These are phyloP conservation scores for Chaetomiaceae sp. DNA, from an alignment of 2,329 filamentous ascomycete species.

Conservation along the genomic window DNA sequence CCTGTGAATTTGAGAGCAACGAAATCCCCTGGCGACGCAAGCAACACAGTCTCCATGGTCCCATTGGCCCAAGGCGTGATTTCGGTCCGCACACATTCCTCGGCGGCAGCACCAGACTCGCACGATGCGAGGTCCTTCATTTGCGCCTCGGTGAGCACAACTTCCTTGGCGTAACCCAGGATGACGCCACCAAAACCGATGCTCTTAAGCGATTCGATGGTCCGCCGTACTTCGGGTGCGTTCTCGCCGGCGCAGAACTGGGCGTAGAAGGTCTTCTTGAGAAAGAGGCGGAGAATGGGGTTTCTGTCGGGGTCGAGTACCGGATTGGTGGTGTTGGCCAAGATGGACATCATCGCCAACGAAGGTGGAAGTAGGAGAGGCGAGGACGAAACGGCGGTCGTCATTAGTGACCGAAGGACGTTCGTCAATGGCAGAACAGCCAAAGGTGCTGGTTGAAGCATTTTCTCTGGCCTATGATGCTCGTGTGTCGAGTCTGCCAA, in stretches of 20 bases:
- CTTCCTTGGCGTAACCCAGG: slow-evolving; percentile 77
- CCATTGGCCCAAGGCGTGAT: slow-evolving; percentile 69
- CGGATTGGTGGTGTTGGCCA: slow-evolving; percentile 64
- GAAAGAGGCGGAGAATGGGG: slow-evolving; percentile 60
- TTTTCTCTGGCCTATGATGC: slow-evolving; percentile 14
- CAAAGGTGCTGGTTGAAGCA: slow-evolving; percentile 42
- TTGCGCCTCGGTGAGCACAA: slow-evolving; percentile 61
- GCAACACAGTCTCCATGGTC: slow-evolving; percentile 66
- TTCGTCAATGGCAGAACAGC: slow-evolving; percentile 62
- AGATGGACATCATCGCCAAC: slow-evolving; percentile 59
- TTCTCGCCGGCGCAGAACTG: slow-evolving; percentile 89
- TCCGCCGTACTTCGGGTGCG: slow-evolving; percentile 60
- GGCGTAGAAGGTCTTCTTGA: slow-evolving; percentile 81
- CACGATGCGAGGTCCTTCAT: slow-evolving; percentile 40
- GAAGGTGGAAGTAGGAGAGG: slow-evolving; percentile 65
- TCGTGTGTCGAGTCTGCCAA: slow-evolving; percentile 6
- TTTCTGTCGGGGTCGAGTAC: slow-evolving; percentile 73
- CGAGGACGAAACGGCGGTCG: slow-evolving; percentile 67
- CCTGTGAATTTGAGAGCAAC: slow-evolving; percentile 73
- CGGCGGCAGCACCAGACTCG: slow-evolving; percentile 45
- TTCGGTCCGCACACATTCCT: slow-evolving; percentile 52
- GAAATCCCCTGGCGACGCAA: slow-evolving; percentile 67
- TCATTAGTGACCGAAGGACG: slow-evolving; percentile 65
- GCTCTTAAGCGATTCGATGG: slow-evolving; percentile 60
- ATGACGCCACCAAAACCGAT: slow-evolving; percentile 83